Percentiles rank a stretch among this genome's conserved stretches.
Evolutionary conservation across 495 filamentous ascomycete species (phyloP).

Genomic region (Xylona heveae): DNA sequence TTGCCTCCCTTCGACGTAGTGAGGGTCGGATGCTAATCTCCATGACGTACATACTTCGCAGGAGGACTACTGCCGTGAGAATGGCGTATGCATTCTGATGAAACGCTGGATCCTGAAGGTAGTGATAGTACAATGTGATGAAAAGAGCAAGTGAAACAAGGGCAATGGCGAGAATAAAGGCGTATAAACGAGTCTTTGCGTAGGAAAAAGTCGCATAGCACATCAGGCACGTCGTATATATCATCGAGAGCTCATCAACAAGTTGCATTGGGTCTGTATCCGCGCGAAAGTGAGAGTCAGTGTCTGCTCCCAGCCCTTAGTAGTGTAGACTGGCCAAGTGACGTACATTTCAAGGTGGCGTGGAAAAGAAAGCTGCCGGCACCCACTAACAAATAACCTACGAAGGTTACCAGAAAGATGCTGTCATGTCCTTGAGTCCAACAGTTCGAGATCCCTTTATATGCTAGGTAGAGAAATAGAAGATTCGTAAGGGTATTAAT

Average conservation of each 20-base stretch:
- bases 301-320: constrained; percentile 4
- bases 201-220: constrained; percentile 72
- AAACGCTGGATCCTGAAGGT: constrained; percentile 78
- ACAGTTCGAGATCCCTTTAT: constrained; percentile 52
- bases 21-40: constrained; percentile 50
- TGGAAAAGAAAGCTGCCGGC: constrained; percentile 69
- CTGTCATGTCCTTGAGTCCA: constrained; percentile 44
- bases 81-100: constrained; percentile 78
- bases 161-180: constrained; percentile 32
- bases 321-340: neutral
- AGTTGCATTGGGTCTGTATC: constrained; percentile 83
- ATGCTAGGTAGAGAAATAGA: constrained; percentile 51
- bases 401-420: constrained; percentile 48
- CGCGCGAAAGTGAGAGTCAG: constrained; percentile 4
- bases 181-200: constrained; percentile 30
- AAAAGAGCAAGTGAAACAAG: constrained; percentile 45
- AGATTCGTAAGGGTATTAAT: constrained; percentile 63
- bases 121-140: constrained; percentile 85
- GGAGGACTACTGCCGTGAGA: constrained; percentile 56
- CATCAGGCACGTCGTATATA: constrained; percentile 93
- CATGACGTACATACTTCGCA: constrained; percentile 80
- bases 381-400: constrained; percentile 64
- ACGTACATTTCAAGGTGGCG: constrained; percentile 56
- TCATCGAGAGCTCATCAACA: constrained; percentile 92
- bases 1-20: constrained; percentile 11